Percentiles rank a stretch among this genome's conserved stretches.
These are phyloP conservation scores for Logfia minima DNA, from an alignment of 129 eudicot genomes.

Conservation along the genomic window DNA sequence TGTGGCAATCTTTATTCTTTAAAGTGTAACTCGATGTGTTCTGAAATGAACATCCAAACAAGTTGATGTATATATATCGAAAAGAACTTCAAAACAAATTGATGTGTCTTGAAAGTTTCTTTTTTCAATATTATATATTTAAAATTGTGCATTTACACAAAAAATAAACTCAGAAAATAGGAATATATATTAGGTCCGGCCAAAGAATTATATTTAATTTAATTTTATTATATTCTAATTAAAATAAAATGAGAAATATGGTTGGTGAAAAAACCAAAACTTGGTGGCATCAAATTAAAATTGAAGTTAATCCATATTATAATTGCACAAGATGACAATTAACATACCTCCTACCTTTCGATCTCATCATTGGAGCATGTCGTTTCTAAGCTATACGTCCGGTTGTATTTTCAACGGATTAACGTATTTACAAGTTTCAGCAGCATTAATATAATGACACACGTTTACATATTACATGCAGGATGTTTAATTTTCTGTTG, in stretches of 20 bases:
- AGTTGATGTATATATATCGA: too few species aligned
- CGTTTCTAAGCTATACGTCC: slow-evolving; percentile 6
- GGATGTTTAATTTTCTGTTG: not conserved
- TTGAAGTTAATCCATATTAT: slow-evolving; percentile 12
- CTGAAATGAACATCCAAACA: too few species aligned
- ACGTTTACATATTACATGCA: not conserved
- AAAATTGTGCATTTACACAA: not conserved
- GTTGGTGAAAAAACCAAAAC: slow-evolving; percentile 32
- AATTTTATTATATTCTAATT: not conserved
- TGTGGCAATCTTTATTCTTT: too few species aligned
- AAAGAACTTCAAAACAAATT: not conserved
- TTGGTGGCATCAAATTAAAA: slow-evolving; percentile 26
- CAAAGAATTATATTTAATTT: slow-evolving; percentile 5
- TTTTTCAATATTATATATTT: not conserved
- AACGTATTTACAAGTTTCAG: not conserved
- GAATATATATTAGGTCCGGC: slow-evolving; percentile 21
- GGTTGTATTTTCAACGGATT: not conserved
- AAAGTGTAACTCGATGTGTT: too few species aligned
- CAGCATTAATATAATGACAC: not conserved
- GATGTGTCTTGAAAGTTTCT: not conserved
- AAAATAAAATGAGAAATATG: not conserved
- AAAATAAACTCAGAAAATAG: not conserved
- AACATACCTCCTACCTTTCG: slow-evolving; percentile 17
- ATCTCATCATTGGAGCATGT: slow-evolving; percentile 33
- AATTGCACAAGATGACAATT: slow-evolving; percentile 21